Evolutionary conservation across 805 yeast species (phyloP).

Genomic region (Tetrapisispora taiwanensis): DNA sequence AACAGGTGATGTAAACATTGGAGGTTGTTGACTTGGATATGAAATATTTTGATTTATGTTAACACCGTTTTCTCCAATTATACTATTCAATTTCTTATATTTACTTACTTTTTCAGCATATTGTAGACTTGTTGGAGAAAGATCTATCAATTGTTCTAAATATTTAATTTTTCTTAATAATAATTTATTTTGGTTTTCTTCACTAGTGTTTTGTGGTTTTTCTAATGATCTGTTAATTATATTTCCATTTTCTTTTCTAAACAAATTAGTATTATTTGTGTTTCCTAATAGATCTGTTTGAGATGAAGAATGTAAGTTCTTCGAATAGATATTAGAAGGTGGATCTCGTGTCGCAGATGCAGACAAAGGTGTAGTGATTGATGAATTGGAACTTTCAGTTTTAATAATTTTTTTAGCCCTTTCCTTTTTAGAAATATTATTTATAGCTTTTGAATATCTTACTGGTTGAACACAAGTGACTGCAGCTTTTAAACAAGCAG

Average conservation of each 20-base stretch:
- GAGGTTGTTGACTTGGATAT: not conserved
- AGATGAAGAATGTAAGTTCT: not conserved
- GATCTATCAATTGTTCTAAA: slow-evolving; percentile 37
- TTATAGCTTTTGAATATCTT: slow-evolving; percentile 30
- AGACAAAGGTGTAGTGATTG: not conserved
- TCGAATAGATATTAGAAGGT: not conserved
- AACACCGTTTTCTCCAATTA: slow-evolving; percentile 17
- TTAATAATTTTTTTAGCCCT: not conserved
- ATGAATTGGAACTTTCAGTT: not conserved
- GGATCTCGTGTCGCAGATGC: not conserved
- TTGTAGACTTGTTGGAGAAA: slow-evolving; percentile 21
- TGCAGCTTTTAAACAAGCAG: slow-evolving; percentile 55
- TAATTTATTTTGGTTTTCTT: slow-evolving; percentile 40
- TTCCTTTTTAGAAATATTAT: slow-evolving; percentile 1
- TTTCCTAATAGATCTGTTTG: no score
- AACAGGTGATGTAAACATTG: not conserved
- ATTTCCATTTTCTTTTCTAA: no score
- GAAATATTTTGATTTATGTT: not conserved
- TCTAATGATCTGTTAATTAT: no score
- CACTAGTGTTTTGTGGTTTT: not conserved
- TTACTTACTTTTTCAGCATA: slow-evolving; percentile 26
- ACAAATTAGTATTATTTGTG: no score
- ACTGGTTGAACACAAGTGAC: slow-evolving; percentile 56
- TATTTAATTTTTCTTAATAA: slow-evolving; percentile 45
- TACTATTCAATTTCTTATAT: slow-evolving; percentile 32